phyloP scores from a whole-genome alignment of 371 early-diverging fungal species.

The Capillidium heterosporum region DNA sequence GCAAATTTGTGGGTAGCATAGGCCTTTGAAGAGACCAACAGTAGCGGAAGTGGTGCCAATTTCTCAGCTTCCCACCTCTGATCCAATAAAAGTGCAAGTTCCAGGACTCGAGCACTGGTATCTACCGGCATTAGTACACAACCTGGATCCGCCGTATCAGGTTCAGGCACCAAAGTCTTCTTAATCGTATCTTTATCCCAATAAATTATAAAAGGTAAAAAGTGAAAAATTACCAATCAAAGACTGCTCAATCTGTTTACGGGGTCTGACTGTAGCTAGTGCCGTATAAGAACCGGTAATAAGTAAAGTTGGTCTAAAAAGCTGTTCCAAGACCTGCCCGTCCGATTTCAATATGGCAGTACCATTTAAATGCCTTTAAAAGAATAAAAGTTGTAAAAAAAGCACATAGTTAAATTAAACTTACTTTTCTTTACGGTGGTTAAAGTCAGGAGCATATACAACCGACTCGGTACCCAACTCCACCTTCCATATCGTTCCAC shows the following conservation, averaged over 20 bases:
- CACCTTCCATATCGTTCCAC: constrained; percentile 96
- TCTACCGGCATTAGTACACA: constrained; percentile 85
- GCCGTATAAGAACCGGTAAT: constrained; percentile 83
- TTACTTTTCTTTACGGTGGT: constrained; percentile 86
- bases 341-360: constrained; percentile 48
- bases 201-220: not conserved
- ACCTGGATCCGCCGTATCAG: constrained; percentile 31
- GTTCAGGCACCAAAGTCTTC: too few species aligned
- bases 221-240: constrained; percentile 32
- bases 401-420: not conserved
- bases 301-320: constrained; percentile 66
- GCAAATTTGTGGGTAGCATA: constrained; percentile 33
- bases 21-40: constrained; percentile 11
- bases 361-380: constrained; percentile 60
- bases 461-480: constrained; percentile 84
- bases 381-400: not conserved
- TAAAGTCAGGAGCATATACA: constrained; percentile 90
- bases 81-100: constrained; percentile 78
- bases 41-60: constrained; percentile 36
- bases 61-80: constrained; percentile 56
- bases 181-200: too few species aligned
- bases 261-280: constrained; percentile 37
- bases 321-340: constrained; percentile 51
- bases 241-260: constrained; percentile 52
- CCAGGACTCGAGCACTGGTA: constrained; percentile 76